Base-by-base conservation (phyloP, 192 early-diverging fungal species). In the Coemansia sp. region DNA sequence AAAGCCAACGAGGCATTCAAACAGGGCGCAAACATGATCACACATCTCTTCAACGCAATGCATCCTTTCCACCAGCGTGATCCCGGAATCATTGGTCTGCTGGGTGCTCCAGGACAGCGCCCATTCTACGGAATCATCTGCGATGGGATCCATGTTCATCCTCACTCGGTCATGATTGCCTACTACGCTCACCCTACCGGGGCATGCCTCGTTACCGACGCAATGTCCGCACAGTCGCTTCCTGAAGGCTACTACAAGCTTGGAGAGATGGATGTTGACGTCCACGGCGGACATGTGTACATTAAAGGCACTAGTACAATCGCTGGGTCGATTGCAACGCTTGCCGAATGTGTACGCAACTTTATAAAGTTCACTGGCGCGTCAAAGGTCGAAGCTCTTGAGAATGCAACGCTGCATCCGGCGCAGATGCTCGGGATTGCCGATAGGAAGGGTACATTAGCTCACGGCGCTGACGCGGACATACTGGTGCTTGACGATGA, bases 21-120 rank as follows among this genome's bases (percentile, higher is more conserved):
- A 3, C 82, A 75, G 8, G 91, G 91, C 9, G 90, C 90, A 3
- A 86, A 79, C 1, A 86, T 86, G 70, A 89, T 94, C 42, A 93
- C 92, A 0, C 92, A 94, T 66, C 72, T 94, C 51, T 94, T 93
- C 77, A 94, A 94, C 63, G 92, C 92, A 35, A 92, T 93, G 92
- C 86, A 88, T 35, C 63, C 89, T 63, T 94, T 94, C 72, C 92
- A 94, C 74, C 92, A 94, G 75, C 87, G 92, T 53, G 91, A 94
- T 67, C 92, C 92, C 5, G 92, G 91, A 45, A 75, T 91, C 51
- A 85, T 93, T 57, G 92, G 92, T 23, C 66, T 93, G 7, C 75
- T 94, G n/a, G 91, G 91, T 29, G 66, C 74, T 1, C 37, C 70
- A 6, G 71, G 66, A 4, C 80, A 84, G 0, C 86, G 90, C 37